These are phyloP conservation scores for Calonectria pseudoreteaudii DNA, from an alignment of 2,329 filamentous ascomycete species.

Conservation along the genomic window DNA sequence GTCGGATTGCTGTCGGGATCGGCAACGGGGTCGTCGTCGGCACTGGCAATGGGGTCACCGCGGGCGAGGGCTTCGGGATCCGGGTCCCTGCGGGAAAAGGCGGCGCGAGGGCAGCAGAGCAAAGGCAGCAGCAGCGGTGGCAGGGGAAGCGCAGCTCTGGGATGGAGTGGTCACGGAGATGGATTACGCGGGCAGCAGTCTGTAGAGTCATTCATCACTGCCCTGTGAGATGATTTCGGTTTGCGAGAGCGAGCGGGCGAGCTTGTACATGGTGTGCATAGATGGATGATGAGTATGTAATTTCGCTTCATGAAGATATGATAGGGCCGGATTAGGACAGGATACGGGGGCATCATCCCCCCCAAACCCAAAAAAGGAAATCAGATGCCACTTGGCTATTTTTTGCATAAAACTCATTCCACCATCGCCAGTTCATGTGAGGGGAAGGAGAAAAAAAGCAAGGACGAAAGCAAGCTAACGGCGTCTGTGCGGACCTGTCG, in stretches of 20 bases:
- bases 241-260: not conserved
- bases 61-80: not conserved
- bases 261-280: not conserved
- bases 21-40: not conserved
- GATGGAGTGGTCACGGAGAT: not conserved
- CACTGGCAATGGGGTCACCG: not conserved
- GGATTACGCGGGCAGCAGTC: constrained; percentile 7
- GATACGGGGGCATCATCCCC: not conserved
- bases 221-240: not conserved
- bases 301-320: constrained; percentile 17
- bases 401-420: not conserved
- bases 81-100: not conserved
- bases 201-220: constrained; percentile 21
- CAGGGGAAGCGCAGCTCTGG: not conserved
- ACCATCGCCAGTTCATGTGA: not conserved
- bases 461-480: not conserved
- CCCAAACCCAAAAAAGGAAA: not conserved
- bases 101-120: not conserved
- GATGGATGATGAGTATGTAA: constrained; percentile 15
- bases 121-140: not conserved
- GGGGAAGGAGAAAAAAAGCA: not conserved
- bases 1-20: constrained; percentile 9
- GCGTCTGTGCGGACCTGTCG: not conserved
- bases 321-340: not conserved
- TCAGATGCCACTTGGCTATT: not conserved